phyloP scores from a whole-genome alignment of 106 monocot genomes.

The Phalaenopsis equestris region DNA sequence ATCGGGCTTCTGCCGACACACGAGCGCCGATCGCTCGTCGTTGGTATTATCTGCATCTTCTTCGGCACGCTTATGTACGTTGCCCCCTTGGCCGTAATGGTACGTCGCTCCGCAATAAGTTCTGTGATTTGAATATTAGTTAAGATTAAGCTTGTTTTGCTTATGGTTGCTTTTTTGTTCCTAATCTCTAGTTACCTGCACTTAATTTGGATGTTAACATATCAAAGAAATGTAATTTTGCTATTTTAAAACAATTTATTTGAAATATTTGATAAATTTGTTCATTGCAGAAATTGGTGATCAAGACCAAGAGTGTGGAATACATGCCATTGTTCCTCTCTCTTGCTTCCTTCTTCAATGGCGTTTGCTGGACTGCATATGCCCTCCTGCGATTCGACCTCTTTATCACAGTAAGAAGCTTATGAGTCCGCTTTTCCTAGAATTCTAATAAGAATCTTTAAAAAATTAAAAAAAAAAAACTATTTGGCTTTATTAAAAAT shows the following conservation, averaged over 20 bases:
- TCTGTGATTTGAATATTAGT: too few relatives aligned
- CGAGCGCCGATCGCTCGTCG: slow-evolving; percentile 3
- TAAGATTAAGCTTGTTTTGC: too few relatives aligned
- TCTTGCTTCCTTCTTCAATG: slow-evolving; percentile 9
- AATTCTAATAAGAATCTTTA: too few relatives aligned
- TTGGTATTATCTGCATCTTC: slow-evolving; percentile 9
- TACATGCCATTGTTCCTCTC: slow-evolving; percentile 6
- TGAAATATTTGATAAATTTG: neutral
- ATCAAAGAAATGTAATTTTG: too few relatives aligned
- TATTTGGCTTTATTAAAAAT: too few relatives aligned
- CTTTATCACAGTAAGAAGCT: slow-evolving; percentile 5
- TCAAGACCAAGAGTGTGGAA: slow-evolving; percentile 5
- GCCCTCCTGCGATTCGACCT: slow-evolving; percentile 7
- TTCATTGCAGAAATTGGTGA: slow-evolving; percentile 5
- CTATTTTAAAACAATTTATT: too few relatives aligned
- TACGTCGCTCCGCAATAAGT: neutral
- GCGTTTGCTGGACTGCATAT: slow-evolving; percentile 1
- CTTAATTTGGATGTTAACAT: too few relatives aligned
- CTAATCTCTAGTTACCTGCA: too few relatives aligned
- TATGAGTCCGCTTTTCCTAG: neutral
- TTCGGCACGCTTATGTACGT: slow-evolving; percentile 13
- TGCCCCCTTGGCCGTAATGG: slow-evolving; percentile 14
- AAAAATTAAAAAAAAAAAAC: too few relatives aligned
- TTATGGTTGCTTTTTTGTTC: too few relatives aligned
- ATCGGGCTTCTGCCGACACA: slow-evolving; percentile 5